phyloP scores from a whole-genome alignment of 2,329 filamentous ascomycete genomes.

The Diplocarpon mali region DNA sequence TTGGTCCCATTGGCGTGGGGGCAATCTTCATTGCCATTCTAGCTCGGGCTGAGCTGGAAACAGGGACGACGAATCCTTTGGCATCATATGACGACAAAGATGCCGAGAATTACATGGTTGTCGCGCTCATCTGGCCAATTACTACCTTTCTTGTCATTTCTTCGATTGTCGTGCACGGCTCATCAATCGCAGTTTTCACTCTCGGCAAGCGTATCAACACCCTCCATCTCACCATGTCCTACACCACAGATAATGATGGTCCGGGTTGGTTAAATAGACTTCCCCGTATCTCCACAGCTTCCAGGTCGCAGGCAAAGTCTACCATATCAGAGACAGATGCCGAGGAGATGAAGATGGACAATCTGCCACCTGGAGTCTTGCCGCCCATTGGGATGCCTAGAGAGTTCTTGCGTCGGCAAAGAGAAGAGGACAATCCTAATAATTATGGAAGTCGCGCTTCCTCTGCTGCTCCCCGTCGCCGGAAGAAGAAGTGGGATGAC shows the following conservation, averaged over 20 bases:
- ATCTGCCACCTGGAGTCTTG: conserved; percentile 57
- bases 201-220: conserved; percentile 98
- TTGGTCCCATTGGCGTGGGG: conserved; percentile 93
- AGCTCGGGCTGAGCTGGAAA: conserved; percentile 83
- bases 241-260: conserved; percentile 82
- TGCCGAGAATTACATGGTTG: conserved; percentile 52
- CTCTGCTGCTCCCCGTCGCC: conserved; percentile 48
- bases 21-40: conserved; percentile 93
- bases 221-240: conserved; percentile 87
- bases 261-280: conserved; percentile 92
- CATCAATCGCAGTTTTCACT: conserved; percentile 96
- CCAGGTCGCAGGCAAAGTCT: conserved; percentile 72
- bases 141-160: conserved; percentile 87
- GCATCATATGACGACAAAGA: conserved; percentile 43
- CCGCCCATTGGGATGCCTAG: conserved; percentile 61
- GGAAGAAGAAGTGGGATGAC: conserved; percentile 57
- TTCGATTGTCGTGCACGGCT: conserved; percentile 92
- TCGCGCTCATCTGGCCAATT: conserved; percentile 90
- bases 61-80: conserved; percentile 59
- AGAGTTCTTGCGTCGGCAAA: conserved; percentile 71
- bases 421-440: conserved; percentile 57
- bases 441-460: conserved; percentile 46
- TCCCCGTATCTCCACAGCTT: conserved; percentile 55
- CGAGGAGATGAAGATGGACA: conserved; percentile 49
- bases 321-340: conserved; percentile 69